Base-by-base conservation (phyloP, 768 basidiomycete genomes). In the Boletus huronensis region DNA sequence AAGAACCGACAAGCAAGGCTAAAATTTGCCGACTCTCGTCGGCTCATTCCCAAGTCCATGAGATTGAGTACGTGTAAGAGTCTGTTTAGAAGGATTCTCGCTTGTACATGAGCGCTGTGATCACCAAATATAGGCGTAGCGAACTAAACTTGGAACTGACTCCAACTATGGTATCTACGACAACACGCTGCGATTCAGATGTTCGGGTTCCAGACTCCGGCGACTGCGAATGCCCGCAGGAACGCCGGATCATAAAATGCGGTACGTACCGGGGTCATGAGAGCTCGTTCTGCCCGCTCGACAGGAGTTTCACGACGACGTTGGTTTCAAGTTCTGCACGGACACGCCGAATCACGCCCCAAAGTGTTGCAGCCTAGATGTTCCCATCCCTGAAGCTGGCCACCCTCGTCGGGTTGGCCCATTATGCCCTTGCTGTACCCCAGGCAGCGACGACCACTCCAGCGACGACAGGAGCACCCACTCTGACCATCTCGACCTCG, bases 401-500 rank as follows among this genome's bases (percentile, higher is more conserved):
- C 29, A 36, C 48, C 42, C 35, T 71, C 35, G 52, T 50, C 8
- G 54, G 60, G 52, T 38, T 63, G 50, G 52, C 50, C 6, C 31
- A 36, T 44, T 55, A 34, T 48, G 49, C 44, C 26, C 52, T 57
- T 31, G 71, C 70, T 23, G 48, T 50, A 36, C 48, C 61, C n/a
- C 59, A 55, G 34, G 31, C 54, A n/a, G 13, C 54, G 13, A 54
- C 54, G 13, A 54, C 52, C 8, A 48, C 60, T 13, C 45, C 55
- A 2, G 32, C 58, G 8, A 51, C 70, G 13, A 59, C 60, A 6
- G 64, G 62, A 17, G 40, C 52, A 10, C 68, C 73, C 5, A 64
- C 77, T 16, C 64, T 79, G 46, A 77, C 80, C 1, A 65, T 84
- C 34, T 73, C 80, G 16, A 90, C 91, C 0, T 76, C 83, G 32